Evolutionary conservation across 805 yeast species (phyloP), one percentile per base, ranked within the genome.

Genomic region (Kurtzmaniella fragi): DNA sequence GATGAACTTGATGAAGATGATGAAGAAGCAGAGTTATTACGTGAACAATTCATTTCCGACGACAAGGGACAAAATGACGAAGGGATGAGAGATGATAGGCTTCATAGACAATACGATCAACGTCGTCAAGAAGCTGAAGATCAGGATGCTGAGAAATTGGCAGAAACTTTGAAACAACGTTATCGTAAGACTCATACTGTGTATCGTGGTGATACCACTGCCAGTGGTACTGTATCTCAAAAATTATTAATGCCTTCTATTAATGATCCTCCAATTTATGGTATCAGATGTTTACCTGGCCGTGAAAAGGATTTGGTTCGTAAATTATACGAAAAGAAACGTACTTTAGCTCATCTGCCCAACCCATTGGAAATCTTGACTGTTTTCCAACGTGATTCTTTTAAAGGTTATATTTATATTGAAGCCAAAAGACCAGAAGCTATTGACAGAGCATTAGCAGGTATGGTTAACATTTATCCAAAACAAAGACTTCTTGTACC

Each of bases 251-350:
- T 93, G 62, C 99, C 99, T 10, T 88, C 97, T 26, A 95, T 93
- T 42, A 88, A 90, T 53, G 97, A 93, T 57, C 98, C 99, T 7
- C 81, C 88, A 39, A 87, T 93, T 52, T 93, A 96, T 85, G 98
- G 96, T 55, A 79, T 93, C 34, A 79, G 96, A 62, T 88, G 95
- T 67, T 78, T 95, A 54, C 88, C 86, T 27, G 97, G 98, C 36
- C 80, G 84, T 49, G 99, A 93, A 62, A 91, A 87, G 61, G 96
- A 88, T 38, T 70, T 90, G 46, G 95, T 93, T 17, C 78, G 88
- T 47, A 85, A 85, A 47, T 67, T 93, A 37, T 73, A 84, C 64
- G 89, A 90, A 51, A 88, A 90, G 66, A 86, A 87, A 68, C 65
- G 82, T 44, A 86, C 88, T 38, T 67, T 87, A 52, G 84, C 82